phyloP scores from a whole-genome alignment of 768 basidiomycete genomes.

The Hygrocybe punicea region DNA sequence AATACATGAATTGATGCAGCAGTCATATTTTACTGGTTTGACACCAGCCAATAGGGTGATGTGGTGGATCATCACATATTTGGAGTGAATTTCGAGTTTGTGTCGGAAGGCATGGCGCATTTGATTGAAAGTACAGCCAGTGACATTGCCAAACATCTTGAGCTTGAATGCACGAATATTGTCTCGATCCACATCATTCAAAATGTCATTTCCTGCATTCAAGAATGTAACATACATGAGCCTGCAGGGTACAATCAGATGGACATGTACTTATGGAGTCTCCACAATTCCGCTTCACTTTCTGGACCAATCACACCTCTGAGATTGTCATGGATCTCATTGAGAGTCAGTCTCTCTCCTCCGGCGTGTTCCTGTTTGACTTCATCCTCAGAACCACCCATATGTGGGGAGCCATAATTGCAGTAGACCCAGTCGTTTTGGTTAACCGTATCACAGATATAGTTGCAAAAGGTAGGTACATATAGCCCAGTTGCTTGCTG shows the following conservation, averaged over 20 bases:
- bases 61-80: conserved; percentile 22
- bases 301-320: conserved; percentile 5
- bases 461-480: too few relatives aligned
- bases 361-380: not conserved
- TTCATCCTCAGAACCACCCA: not conserved
- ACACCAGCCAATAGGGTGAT: conserved; percentile 27
- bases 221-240: not conserved
- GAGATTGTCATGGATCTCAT: conserved; percentile 5
- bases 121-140: conserved; percentile 20
- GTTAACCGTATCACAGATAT: too few relatives aligned
- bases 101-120: conserved; percentile 25
- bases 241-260: not conserved
- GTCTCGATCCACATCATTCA: conserved; percentile 23
- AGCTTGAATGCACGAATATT: conserved; percentile 27
- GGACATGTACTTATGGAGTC: not conserved
- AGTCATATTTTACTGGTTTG: conserved; percentile 24
- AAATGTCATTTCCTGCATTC: conserved; percentile 16
- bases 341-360: not conserved
- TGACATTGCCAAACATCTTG: conserved; percentile 22
- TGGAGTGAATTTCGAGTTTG: conserved; percentile 24
- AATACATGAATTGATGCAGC: conserved; percentile 36
- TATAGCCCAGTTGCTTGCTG: too few relatives aligned
- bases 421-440: too few relatives aligned
- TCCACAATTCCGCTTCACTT: conserved; percentile 5
- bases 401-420: not conserved